Conservation (phyloP, 805 yeast species). For the Schwanniomyces vanrijiae region DNA sequence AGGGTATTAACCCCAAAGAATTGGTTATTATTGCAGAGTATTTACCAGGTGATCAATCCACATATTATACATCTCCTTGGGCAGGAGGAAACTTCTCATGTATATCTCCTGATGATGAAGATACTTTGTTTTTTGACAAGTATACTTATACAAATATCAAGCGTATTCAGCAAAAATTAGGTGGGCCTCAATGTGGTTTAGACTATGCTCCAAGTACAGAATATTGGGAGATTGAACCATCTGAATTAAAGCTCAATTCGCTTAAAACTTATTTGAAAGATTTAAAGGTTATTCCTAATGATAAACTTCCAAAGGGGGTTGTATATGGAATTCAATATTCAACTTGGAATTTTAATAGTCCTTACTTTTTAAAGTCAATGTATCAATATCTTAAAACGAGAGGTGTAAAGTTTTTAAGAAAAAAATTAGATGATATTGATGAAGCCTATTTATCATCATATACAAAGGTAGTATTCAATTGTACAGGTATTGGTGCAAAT, state of each 20-base stretch:
- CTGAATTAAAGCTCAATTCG: conserved; percentile 46
- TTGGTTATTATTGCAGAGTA: conserved; percentile 64
- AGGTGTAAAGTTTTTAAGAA: conserved; percentile 54
- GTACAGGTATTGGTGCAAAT: conserved; percentile 73
- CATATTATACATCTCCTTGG: conserved; percentile 76
- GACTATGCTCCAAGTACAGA: conserved; percentile 57
- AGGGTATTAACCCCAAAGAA: conserved; percentile 13
- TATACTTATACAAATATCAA: conserved; percentile 53
- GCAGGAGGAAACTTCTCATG: conserved; percentile 50
- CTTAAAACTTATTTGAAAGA: conserved; percentile 51
- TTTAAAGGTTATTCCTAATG: conserved; percentile 33
- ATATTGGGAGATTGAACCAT: conserved; percentile 50
- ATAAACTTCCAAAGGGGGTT: conserved; percentile 51
- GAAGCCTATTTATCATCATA: conserved; percentile 47
- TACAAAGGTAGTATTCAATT: conserved; percentile 62
- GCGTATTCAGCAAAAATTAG: conserved; percentile 45
- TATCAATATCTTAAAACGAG: conserved; percentile 38
- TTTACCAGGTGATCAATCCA: conserved; percentile 77
- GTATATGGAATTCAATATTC: conserved; percentile 55
- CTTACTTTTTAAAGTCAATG: conserved; percentile 54
- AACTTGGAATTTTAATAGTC: conserved; percentile 75
- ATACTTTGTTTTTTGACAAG: conserved; percentile 49
- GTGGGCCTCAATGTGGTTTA: conserved; percentile 55
- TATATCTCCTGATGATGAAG: conserved; percentile 56
- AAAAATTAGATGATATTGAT: conserved; percentile 50